Evolutionary conservation across 1,139 yeast species (phyloP), one percentile per base, ranked within the genome.

Genomic region (Scheffersomyces parashehatae): DNA sequence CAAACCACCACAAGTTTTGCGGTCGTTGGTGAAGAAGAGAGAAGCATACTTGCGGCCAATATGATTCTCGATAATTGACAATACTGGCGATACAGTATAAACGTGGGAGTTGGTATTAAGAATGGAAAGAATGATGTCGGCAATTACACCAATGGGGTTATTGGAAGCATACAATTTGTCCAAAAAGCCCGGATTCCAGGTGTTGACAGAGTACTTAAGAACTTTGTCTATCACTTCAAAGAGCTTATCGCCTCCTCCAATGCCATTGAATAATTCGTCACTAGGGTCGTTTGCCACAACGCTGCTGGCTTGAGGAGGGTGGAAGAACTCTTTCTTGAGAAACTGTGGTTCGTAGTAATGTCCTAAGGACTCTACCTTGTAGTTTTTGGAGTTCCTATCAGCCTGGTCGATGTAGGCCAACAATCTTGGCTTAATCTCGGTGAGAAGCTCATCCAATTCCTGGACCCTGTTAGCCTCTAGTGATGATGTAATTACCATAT

Each of bases 91-190:
- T 1, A 88, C 96, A 0, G 93, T 87, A 60, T 82, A 88, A 1
- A 88, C 96, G 61, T 88, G 96, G 2, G 91, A 82, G 62, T 88
- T 88, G 11, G 96, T 88, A 65, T 88, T 88, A 47, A 88, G 70
- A 11, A 85, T 68, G 35, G 89, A 82, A 44, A 88, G 68, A 6
- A 88, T 64, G 42, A 88, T 52, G 60, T 88, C 96, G 1, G 89
- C 75, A 5, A 88, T 75, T 6, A 88, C 81, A 3, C 96, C 96
- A 39, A 87, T 84, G 1, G 96, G 93, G 60, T 88, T 88, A 35
- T 88, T 87, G 28, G 89, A 81, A 0, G 95, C 96, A 56, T 88
- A 88, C 46, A 88, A 69, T 62, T 88, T 88, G 62, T 88, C 96
- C 67, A 88, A 65, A 55, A 88, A 88, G 1, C 95, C 95, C 0